Evolutionary conservation across 768 basidiomycete species (phyloP).

Genomic region (Suillus sp.): DNA sequence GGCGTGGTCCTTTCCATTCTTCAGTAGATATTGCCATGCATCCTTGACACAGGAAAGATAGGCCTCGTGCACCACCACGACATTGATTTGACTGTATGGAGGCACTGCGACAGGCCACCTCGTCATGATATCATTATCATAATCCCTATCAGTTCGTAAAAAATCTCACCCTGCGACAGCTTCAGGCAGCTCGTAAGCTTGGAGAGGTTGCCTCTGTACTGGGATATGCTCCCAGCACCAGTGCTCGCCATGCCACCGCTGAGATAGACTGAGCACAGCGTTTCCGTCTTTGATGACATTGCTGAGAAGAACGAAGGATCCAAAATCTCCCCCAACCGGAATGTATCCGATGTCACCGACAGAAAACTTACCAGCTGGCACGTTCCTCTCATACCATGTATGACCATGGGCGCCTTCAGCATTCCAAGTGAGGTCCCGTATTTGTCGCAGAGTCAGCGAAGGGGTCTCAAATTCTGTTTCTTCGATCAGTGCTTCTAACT

Average conservation of each 20-base stretch:
- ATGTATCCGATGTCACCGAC: constrained; percentile 51
- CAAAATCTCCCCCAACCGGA: constrained; percentile 37
- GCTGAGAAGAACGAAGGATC: constrained; percentile 39
- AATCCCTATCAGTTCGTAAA: not conserved
- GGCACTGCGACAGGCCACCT: constrained; percentile 50
- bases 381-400: constrained; percentile 42
- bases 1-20: constrained; percentile 35
- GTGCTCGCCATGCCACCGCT: constrained; percentile 32
- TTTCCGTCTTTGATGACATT: constrained; percentile 40
- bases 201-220: constrained; percentile 31
- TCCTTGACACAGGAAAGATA: constrained; percentile 30
- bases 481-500: constrained; percentile 37
- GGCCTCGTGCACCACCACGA: constrained; percentile 40
- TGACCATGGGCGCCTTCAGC: constrained; percentile 37
- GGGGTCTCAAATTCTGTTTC: constrained; percentile 32
- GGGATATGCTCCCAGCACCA: constrained; percentile 42
- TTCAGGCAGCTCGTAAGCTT: constrained; percentile 38
- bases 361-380: constrained; percentile 42
- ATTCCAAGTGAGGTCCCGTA: constrained; percentile 41
- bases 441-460: constrained; percentile 37
- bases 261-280: constrained; percentile 25
- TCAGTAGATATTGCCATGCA: constrained; percentile 43
- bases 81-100: constrained; percentile 38
- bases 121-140: not conserved
- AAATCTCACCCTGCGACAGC: constrained; percentile 35